Conservation (phyloP, 768 basidiomycete species). For the Amanita rubescens region DNA sequence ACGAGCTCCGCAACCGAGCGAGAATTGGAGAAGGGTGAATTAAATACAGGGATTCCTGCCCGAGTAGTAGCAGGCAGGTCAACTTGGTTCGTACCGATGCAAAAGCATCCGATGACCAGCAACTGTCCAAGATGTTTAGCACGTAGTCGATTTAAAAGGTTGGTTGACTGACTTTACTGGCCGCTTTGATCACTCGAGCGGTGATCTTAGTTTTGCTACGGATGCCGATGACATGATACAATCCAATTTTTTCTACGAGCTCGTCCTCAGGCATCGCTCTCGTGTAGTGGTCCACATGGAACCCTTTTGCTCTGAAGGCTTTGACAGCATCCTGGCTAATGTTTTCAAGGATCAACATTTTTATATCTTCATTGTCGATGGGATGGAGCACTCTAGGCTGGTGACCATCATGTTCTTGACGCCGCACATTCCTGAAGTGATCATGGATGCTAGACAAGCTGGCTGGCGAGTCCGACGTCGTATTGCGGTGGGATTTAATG, state of each 20-base stretch:
- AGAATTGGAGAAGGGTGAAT: conserved; percentile 98
- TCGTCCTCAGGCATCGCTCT: conserved; percentile 91
- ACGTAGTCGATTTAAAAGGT: not conserved
- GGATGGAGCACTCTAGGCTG: conserved; percentile 73
- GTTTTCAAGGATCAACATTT: conserved; percentile 87
- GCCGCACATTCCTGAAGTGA: conserved; percentile 28
- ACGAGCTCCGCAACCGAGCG: conserved; percentile 98
- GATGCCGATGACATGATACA: conserved; percentile 94
- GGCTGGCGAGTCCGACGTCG: conserved; percentile 49
- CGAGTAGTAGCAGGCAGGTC: conserved; percentile 77
- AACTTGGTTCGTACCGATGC: conserved; percentile 98
- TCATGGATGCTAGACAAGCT: conserved; percentile 35
- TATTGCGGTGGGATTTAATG: conserved; percentile 30
- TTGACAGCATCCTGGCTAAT: conserved; percentile 87
- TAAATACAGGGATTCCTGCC: conserved; percentile 95
- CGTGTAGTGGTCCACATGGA: conserved; percentile 83
- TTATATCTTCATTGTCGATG: conserved; percentile 71
- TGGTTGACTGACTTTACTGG: conserved; percentile 56
- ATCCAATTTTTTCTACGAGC: conserved; percentile 73
- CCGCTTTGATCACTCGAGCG: conserved; percentile 78
- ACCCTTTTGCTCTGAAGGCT: conserved; percentile 75
- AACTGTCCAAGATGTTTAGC: conserved; percentile 46
- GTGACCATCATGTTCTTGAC: conserved; percentile 35
- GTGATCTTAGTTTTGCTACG: conserved; percentile 98
- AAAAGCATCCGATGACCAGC: conserved; percentile 96